Percentiles rank a stretch among this genome's conserved stretches.
Conservation (phyloP, 371 early-diverging fungal species). For the Rhizopus sp. region DNA sequence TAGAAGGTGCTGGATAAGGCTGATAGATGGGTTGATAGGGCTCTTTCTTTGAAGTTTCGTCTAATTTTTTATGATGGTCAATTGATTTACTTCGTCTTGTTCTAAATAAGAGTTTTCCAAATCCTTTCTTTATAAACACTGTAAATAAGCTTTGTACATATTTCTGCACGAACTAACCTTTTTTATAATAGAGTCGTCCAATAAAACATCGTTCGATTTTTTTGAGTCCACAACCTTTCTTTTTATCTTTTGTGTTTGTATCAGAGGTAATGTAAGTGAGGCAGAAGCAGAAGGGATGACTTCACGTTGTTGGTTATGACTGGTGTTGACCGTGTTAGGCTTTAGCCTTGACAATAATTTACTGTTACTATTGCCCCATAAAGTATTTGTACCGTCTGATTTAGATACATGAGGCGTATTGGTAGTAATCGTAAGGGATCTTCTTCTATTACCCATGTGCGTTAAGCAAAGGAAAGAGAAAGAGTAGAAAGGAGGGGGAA, state of each 20-base stretch:
- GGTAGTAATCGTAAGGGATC: constrained; percentile 15
- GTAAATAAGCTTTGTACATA: background rate
- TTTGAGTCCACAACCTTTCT: constrained; percentile 14
- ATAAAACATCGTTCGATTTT: constrained; percentile 6
- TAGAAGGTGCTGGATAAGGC: background rate
- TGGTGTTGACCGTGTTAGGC: background rate
- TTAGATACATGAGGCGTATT: constrained; percentile 4
- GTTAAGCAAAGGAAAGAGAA: background rate
- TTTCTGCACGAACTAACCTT: constrained; percentile 16
- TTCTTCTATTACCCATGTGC: constrained; percentile 8
- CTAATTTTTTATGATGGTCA: constrained; percentile 13
- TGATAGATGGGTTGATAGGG: background rate
- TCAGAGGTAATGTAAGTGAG: constrained; percentile 13
- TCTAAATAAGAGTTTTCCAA: constrained; percentile 19
- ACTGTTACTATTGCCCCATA: constrained; percentile 12
- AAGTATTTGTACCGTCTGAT: constrained; percentile 8
- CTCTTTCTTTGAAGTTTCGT: background rate
- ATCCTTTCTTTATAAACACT: constrained; percentile 3
- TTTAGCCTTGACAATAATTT: constrained; percentile 17
- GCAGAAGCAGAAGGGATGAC: constrained; percentile 10
- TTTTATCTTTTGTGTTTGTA: constrained; percentile 18
- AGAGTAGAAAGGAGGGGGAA: constrained; percentile 1
- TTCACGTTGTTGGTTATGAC: background rate
- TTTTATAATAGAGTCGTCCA: constrained; percentile 15
- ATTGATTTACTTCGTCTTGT: constrained; percentile 15